phyloP scores from a whole-genome alignment of 116 monocot genomes.

The Papilionanthe hybrid region DNA sequence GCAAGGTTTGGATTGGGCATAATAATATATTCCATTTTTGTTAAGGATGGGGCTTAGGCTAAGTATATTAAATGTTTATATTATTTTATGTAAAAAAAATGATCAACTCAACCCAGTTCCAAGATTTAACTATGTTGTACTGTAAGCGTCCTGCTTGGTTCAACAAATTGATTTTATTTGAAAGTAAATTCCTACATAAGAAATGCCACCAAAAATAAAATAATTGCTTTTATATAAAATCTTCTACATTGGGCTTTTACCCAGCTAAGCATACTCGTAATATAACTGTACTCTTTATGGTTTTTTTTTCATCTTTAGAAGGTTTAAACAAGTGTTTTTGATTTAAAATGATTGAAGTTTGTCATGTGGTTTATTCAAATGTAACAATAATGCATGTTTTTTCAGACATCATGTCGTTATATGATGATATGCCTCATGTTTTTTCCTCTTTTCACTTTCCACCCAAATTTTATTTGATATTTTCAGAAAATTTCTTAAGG shows the following conservation, averaged over 20 bases:
- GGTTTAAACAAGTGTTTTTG: background rate
- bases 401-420: too few species aligned
- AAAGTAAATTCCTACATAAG: too few species aligned
- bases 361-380: too few species aligned
- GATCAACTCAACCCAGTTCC: background rate
- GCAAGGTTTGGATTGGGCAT: background rate
- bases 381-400: too few species aligned
- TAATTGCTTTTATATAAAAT: background rate
- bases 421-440: too few species aligned
- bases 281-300: background rate
- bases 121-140: background rate
- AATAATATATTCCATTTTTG: background rate
- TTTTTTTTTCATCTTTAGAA: background rate
- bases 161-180: too few species aligned
- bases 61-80: background rate
- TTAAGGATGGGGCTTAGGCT: background rate
- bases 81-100: background rate
- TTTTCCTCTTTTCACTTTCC: too few species aligned
- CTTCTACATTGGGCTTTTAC: background rate
- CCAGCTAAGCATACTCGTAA: background rate
- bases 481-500: background rate
- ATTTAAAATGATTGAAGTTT: background rate
- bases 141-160: background rate
- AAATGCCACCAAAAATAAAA: background rate
- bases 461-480: too few species aligned